phyloP scores from a whole-genome alignment of 345 rosid genomes.

The Eucalyptus victrix region DNA sequence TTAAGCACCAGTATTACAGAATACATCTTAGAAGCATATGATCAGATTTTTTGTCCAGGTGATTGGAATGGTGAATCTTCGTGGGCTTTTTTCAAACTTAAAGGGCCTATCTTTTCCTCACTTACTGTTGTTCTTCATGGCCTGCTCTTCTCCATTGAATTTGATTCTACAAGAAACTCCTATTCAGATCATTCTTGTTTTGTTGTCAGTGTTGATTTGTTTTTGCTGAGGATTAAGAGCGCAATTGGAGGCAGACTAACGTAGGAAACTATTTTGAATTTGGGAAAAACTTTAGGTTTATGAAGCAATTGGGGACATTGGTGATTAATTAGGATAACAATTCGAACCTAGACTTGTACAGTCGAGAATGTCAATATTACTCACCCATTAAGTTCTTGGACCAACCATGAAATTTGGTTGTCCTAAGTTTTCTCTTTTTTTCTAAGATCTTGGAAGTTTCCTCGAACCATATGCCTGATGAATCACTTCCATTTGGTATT shows the following conservation, averaged over 20 bases:
- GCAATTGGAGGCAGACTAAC: background rate
- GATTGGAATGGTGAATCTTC: background rate
- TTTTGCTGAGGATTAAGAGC: background rate
- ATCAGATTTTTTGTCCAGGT: background rate
- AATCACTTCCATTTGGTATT: background rate
- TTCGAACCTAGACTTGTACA: background rate
- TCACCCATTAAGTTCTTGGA: background rate
- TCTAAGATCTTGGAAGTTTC: background rate
- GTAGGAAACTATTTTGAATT: background rate
- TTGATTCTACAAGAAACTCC: background rate
- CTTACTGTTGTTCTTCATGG: background rate
- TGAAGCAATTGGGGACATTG: background rate
- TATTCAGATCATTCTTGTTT: background rate
- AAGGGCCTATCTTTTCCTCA: background rate
- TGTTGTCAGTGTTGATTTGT: background rate
- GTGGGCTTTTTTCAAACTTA: background rate
- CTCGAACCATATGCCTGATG: background rate
- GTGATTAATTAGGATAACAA: background rate
- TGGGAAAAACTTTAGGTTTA: background rate
- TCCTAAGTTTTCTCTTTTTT: background rate
- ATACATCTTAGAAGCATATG: background rate
- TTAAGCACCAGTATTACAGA: background rate
- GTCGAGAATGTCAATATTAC: background rate
- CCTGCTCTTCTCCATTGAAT: background rate
- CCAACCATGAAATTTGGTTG: background rate